phyloP scores from a whole-genome alignment of 139 green algal genomes.

The Nannochloris sp. region DNA sequence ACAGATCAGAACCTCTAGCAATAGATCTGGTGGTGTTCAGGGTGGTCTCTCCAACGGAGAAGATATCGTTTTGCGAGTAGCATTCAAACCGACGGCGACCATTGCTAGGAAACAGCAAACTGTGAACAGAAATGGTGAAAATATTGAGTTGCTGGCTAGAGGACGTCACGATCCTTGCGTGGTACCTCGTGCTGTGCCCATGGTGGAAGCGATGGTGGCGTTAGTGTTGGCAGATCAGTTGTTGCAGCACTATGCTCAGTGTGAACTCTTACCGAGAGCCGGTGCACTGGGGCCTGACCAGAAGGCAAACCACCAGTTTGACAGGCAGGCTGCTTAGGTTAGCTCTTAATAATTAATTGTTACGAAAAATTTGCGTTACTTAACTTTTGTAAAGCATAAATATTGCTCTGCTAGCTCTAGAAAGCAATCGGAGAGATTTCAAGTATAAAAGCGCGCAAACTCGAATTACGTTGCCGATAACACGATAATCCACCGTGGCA shows the following conservation, averaged over 20 bases:
- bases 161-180: conserved; percentile 96
- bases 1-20: conserved; percentile 81
- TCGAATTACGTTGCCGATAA: no score
- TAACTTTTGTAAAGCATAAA: no score
- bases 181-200: conserved; percentile 92
- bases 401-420: no score
- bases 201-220: conserved; percentile 98
- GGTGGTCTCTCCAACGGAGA: conserved; percentile 97
- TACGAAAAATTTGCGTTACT: neutral
- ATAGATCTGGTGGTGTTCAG: conserved; percentile 66
- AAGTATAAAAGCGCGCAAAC: no score
- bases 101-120: conserved; percentile 86
- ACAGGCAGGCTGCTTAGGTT: neutral
- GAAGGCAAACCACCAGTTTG: conserved; percentile 24
- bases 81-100: conserved; percentile 98
- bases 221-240: conserved; percentile 95
- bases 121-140: conserved; percentile 60
- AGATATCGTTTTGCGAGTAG: conserved; percentile 88
- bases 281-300: conserved; percentile 33
- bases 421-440: no score
- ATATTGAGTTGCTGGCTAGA: conserved; percentile 80
- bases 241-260: conserved; percentile 86
- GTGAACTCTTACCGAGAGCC: conserved; percentile 77
- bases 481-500: no score
- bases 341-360: neutral